Percentiles rank a stretch among this genome's conserved stretches.
These are phyloP conservation scores for Xerocomus spinulosus DNA, from an alignment of 768 basidiomycete genomes.

Conservation along the genomic window DNA sequence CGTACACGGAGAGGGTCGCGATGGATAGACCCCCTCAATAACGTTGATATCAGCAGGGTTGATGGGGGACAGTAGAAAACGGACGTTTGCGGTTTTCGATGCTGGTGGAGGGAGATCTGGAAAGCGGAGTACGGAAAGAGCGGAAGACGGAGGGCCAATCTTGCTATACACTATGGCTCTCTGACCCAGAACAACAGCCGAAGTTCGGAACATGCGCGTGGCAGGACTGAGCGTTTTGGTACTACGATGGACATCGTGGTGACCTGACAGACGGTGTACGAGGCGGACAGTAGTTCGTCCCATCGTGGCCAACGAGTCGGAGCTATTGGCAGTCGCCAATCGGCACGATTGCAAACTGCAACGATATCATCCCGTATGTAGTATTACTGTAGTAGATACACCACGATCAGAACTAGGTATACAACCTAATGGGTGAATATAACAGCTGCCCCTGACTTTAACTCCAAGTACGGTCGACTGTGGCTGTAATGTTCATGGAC, in stretches of 20 bases:
- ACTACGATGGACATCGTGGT: too few species aligned
- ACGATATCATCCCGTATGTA: too few species aligned
- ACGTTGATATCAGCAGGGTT: constrained; percentile 83
- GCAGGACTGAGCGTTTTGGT: background rate
- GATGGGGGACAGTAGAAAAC: constrained; percentile 66
- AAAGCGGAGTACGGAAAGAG: constrained; percentile 51
- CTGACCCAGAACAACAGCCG: constrained; percentile 33
- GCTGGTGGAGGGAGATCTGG: constrained; percentile 49
- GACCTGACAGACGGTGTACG: background rate
- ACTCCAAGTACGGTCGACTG: too few species aligned
- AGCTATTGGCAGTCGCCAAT: too few species aligned
- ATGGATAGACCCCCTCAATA: constrained; percentile 78
- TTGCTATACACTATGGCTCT: constrained; percentile 64
- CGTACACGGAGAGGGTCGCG: constrained; percentile 44
- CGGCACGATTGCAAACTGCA: too few species aligned
- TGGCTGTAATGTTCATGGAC: too few species aligned
- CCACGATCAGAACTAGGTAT: constrained; percentile 14
- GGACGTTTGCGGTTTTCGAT: constrained; percentile 58
- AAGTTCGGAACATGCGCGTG: constrained; percentile 28
- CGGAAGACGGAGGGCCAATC: constrained; percentile 58
- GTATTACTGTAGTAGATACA: constrained; percentile 13
- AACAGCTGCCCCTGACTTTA: too few species aligned
- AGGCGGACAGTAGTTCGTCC: background rate
- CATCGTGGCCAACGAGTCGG: background rate
- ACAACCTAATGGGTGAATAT: constrained; percentile 23